Base-by-base conservation (phyloP, 2,329 filamentous ascomycete species). In the Hypomyces rosellus region DNA sequence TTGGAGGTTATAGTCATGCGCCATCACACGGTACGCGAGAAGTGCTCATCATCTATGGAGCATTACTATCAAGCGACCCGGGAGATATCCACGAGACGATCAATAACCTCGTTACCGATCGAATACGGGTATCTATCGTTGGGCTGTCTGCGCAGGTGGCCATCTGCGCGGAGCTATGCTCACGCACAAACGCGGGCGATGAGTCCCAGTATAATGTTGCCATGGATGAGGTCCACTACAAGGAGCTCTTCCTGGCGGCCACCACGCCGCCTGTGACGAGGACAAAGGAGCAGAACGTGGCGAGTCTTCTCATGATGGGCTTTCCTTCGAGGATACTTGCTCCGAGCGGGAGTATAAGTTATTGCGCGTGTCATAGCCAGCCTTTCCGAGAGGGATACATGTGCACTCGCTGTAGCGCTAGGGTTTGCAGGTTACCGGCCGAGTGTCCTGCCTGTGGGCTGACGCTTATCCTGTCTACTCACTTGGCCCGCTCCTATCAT, bases 71-170 rank as follows among this genome's bases (percentile, higher is more conserved):
- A 34, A 87, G 88, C 59, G 93, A 99, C 63, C 93, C 93, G 0
- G 90, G 91, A 53, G 93, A 99, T 66, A 96, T 99, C 52, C 89
- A 96, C 71, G 83, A 90, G 59, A 97, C 92, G 0, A 89, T 97
- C 63, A 74, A 76, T 45, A 80, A 80, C 34, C 85, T 96, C 30
- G 81, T 95, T 38, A 74, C 78, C 56, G 90, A 97, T 68, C 84
- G 85, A 51, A 90, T 99, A 59, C 84, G 89, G 14, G 89, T 96
- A 11, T 86, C 86, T 39, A 83, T 99, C 48, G 88, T 99, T 49
- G 93, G 93, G 1, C 80, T 99, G 38, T 87, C 91, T 5, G 93
- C 92, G 1, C 88, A 96, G 59, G 85, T 99, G 18, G 88, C 89
- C 62, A 91, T 99, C 57, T 97, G 93, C 72, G 82, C 84, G 22